A percentile compares a stretch with the other conserved stretches of the same genome.
Conservation (phyloP, 2,329 filamentous ascomycete species). For the Apiospora hydei region DNA sequence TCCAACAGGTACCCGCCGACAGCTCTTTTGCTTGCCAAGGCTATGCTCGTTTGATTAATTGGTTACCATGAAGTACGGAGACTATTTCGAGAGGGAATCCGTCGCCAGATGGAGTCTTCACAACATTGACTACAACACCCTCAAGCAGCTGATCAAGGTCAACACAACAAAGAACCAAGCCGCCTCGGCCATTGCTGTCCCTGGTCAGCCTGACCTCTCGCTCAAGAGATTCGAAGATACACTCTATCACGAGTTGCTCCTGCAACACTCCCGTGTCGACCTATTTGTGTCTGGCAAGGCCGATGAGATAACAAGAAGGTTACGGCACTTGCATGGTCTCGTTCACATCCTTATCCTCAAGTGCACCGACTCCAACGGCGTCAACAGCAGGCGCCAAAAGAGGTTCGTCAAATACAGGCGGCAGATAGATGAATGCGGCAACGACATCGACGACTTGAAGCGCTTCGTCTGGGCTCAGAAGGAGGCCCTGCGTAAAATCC, state of each 20-base stretch:
- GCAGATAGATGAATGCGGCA: conserved; percentile 64
- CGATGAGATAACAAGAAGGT: conserved; percentile 75
- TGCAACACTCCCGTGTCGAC: conserved; percentile 78
- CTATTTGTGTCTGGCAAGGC: conserved; percentile 83
- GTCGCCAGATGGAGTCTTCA: conserved; percentile 85
- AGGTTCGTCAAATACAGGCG: conserved; percentile 62
- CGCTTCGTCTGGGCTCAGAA: conserved; percentile 78
- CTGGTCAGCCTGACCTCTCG: conserved; percentile 68
- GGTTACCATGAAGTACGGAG: conserved; percentile 74
- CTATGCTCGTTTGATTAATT: background rate
- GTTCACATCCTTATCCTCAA: conserved; percentile 57
- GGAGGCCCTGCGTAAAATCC: conserved; percentile 80
- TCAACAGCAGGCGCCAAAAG: conserved; percentile 55
- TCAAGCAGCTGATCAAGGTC: conserved; percentile 84
- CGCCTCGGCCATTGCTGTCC: conserved; percentile 70
- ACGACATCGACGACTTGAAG: conserved; percentile 74
- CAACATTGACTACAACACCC: conserved; percentile 88
- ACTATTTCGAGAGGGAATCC: conserved; percentile 76
- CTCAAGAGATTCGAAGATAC: conserved; percentile 72
- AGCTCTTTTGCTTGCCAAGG: background rate
- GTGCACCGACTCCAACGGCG: conserved; percentile 45
- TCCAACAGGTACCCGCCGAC: background rate
- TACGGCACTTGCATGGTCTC: conserved; percentile 58
- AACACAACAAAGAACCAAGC: conserved; percentile 77
- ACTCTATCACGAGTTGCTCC: conserved; percentile 75